A percentile compares a stretch with the other conserved stretches of the same genome.
Evolutionary conservation across 176 grass and related monocot species (phyloP).

Genomic region (Calamus simplicifolius): DNA sequence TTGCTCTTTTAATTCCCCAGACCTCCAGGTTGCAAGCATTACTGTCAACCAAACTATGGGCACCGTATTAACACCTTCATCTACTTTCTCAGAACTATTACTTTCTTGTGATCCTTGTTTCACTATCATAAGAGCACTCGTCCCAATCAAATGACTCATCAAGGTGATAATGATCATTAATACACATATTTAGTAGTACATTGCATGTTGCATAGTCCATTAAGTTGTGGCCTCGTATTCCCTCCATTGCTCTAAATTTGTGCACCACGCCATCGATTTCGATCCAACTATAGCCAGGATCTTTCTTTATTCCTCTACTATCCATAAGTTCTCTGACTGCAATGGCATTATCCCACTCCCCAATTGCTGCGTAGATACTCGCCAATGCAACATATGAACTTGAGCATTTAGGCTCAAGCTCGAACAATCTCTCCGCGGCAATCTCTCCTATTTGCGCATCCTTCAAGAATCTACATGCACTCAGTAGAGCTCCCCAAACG

Average conservation of each 20-base stretch:
- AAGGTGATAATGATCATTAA: conserved; percentile 1
- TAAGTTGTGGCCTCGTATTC: neutral
- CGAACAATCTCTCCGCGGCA: conserved; percentile 29
- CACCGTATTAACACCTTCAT: too few relatives aligned
- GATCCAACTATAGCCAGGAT: conserved; percentile 37
- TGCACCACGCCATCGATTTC: conserved; percentile 27
- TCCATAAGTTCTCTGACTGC: conserved; percentile 31
- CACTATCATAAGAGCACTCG: too few relatives aligned
- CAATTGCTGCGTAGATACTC: conserved; percentile 26
- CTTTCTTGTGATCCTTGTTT: too few relatives aligned
- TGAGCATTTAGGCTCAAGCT: conserved; percentile 31
- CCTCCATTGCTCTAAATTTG: conserved; percentile 29
- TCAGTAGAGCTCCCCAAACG: conserved; percentile 33
- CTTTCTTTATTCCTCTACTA: conserved; percentile 25
- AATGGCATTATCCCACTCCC: conserved; percentile 22
- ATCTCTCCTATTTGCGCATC: conserved; percentile 33
- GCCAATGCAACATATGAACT: conserved; percentile 38
- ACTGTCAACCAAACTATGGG: too few relatives aligned
- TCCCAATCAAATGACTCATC: too few relatives aligned
- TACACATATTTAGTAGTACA: conserved; percentile 23
- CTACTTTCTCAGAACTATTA: too few relatives aligned
- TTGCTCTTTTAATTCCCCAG: too few relatives aligned
- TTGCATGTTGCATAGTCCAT: conserved; percentile 19
- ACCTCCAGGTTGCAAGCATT: too few relatives aligned
- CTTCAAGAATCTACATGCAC: conserved; percentile 25